These are phyloP conservation scores for Blastomyces parvus DNA, from an alignment of 2,329 filamentous ascomycete genomes.

Conservation along the genomic window DNA sequence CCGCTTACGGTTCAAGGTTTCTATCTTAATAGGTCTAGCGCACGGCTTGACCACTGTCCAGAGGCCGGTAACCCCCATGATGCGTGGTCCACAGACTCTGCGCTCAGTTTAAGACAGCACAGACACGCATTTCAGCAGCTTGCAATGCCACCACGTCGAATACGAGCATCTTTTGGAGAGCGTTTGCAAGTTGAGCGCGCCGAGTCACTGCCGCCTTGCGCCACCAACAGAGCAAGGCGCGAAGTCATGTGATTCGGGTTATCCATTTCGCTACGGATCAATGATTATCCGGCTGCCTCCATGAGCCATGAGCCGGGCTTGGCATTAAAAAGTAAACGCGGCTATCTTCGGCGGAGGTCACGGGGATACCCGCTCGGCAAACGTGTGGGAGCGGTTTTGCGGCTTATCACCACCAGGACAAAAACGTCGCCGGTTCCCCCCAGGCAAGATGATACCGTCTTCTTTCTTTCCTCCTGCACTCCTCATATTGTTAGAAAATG, in stretches of 20 bases:
- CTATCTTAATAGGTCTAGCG: slow-evolving; percentile 89
- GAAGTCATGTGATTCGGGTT: background rate
- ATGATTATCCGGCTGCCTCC: background rate
- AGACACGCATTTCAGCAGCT: background rate
- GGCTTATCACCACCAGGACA: background rate
- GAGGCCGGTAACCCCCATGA: slow-evolving; percentile 94
- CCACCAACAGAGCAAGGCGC: background rate
- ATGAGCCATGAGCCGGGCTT: no score
- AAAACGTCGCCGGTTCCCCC: background rate
- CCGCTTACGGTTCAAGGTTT: slow-evolving; percentile 90
- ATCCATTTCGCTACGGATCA: background rate
- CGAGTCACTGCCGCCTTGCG: no score
- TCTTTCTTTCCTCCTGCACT: background rate
- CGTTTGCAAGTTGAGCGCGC: background rate
- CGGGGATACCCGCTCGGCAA: background rate
- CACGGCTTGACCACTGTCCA: slow-evolving; percentile 96
- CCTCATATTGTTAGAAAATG: background rate
- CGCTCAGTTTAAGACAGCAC: background rate
- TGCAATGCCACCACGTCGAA: no score
- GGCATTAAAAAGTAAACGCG: background rate
- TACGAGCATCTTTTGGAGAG: background rate
- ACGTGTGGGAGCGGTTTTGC: background rate
- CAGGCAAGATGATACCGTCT: background rate
- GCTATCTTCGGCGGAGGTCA: slow-evolving; percentile 6
- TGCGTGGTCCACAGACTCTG: background rate